These are phyloP conservation scores for Cladosporium sp. DNA, from an alignment of 2,329 filamentous ascomycete genomes.

Conservation along the genomic window DNA sequence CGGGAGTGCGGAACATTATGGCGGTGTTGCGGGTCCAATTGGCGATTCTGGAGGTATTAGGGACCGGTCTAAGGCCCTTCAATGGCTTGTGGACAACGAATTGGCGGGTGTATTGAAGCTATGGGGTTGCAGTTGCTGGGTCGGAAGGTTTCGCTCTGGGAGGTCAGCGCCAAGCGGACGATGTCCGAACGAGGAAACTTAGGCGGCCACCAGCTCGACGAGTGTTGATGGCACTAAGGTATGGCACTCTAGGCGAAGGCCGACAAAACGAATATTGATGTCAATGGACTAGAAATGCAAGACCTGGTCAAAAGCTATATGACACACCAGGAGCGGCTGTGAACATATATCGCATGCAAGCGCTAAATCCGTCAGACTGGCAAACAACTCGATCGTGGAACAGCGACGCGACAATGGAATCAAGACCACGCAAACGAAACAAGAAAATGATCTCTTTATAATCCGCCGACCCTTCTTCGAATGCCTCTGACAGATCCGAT, in stretches of 20 bases:
- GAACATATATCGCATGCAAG: neutral
- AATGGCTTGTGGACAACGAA: conserved; percentile 8
- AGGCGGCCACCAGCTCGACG: neutral
- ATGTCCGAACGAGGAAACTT: neutral
- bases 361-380: neutral
- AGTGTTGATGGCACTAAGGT: neutral
- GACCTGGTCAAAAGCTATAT: neutral
- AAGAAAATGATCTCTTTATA: neutral
- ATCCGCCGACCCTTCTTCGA: neutral
- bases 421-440: neutral
- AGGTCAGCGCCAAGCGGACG: neutral
- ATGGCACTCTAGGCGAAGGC: neutral
- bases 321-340: no score
- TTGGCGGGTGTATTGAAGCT: conserved; percentile 3
- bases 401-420: neutral
- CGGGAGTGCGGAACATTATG: conserved; percentile 12
- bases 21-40: conserved; percentile 5
- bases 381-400: neutral
- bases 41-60: conserved; percentile 1
- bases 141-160: neutral
- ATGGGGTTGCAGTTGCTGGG: neutral
- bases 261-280: neutral
- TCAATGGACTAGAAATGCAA: no score
- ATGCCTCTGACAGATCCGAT: no score
- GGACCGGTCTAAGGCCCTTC: conserved; percentile 10